Percentiles rank a stretch among this genome's conserved stretches.
phyloP scores from a whole-genome alignment of 2,329 filamentous ascomycete genomes.

The Coleophoma eucalyptorum region DNA sequence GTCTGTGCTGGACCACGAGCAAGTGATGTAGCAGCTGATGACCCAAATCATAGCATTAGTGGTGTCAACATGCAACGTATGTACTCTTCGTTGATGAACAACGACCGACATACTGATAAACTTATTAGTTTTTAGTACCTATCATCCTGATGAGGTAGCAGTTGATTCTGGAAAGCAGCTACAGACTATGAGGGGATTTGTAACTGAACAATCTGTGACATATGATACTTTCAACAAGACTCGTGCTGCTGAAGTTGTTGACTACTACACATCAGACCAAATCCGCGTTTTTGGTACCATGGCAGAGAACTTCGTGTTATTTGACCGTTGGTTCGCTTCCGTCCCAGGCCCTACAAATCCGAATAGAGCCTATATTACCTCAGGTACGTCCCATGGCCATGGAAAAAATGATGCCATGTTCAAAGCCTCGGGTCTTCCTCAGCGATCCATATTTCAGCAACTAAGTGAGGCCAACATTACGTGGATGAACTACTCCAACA shows the following conservation, averaged over 20 bases:
- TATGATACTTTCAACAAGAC: slow-evolving; percentile 30
- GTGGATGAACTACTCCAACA: slow-evolving; percentile 44
- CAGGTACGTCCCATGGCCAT: slow-evolving; percentile 35
- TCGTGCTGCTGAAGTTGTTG: slow-evolving; percentile 36
- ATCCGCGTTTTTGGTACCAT: slow-evolving; percentile 36
- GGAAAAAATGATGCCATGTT: slow-evolving; percentile 32
- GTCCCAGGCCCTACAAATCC: slow-evolving; percentile 35
- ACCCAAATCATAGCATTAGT: slow-evolving; percentile 38
- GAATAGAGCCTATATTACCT: slow-evolving; percentile 28
- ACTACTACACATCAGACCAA: slow-evolving; percentile 37
- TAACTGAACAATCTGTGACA: slow-evolving; percentile 35
- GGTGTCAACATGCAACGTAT: slow-evolving; percentile 36
- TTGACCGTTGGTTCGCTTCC: slow-evolving; percentile 38
- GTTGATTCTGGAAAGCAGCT: slow-evolving; percentile 13
- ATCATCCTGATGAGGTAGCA: slow-evolving; percentile 26
- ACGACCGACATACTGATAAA: slow-evolving; percentile 6
- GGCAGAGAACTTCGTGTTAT: slow-evolving; percentile 38
- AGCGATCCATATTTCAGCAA: slow-evolving; percentile 35
- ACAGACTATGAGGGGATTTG: slow-evolving; percentile 34
- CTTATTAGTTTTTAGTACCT: slow-evolving; percentile 30
- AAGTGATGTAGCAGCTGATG: slow-evolving; percentile 34
- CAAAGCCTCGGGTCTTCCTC: slow-evolving; percentile 28
- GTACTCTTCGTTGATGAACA: neutral
- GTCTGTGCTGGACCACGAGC: slow-evolving; percentile 33
- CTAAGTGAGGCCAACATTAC: slow-evolving; percentile 33